These are phyloP conservation scores for Blastobotrys niveus DNA, from an alignment of 1,139 yeast genomes.

Conservation along the genomic window DNA sequence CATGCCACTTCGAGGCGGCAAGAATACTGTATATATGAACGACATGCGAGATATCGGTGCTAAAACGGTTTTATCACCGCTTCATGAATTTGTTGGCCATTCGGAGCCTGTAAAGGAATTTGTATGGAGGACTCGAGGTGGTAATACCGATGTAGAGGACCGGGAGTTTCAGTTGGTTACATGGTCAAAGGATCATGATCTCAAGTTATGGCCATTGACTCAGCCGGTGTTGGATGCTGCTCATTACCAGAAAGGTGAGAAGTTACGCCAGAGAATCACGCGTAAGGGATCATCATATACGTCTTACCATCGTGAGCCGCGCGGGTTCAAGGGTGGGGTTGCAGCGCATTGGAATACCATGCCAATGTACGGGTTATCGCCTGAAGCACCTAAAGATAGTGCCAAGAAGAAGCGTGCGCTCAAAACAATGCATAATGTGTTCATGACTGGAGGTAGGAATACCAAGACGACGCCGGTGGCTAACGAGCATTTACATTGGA, in stretches of 20 bases:
- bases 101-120: slow-evolving; percentile 80
- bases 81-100: slow-evolving; percentile 70
- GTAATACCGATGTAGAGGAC: slow-evolving; percentile 49
- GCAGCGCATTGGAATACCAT: not conserved
- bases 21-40: slow-evolving; percentile 63
- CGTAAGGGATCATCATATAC: slow-evolving; percentile 42
- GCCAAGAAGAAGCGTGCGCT: not conserved
- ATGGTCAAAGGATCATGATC: slow-evolving; percentile 86
- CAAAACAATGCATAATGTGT: not conserved
- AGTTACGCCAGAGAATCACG: slow-evolving; percentile 37
- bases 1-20: slow-evolving; percentile 87
- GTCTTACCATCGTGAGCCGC: slow-evolving; percentile 50
- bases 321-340: not conserved
- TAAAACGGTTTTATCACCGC: slow-evolving; percentile 42
- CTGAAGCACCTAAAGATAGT: slow-evolving; percentile 8
- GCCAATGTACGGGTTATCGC: slow-evolving; percentile 10
- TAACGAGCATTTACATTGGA: slow-evolving; percentile 69
- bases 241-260: slow-evolving; percentile 44
- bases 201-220: slow-evolving; percentile 74
- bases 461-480: not conserved
- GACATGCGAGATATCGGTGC: slow-evolving; percentile 38
- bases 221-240: slow-evolving; percentile 55
- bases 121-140: slow-evolving; percentile 68
- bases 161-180: slow-evolving; percentile 85
- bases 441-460: slow-evolving; percentile 12